Evolutionary conservation across 2,329 filamentous ascomycete species (phyloP).

Genomic region (Trichoderma breve): DNA sequence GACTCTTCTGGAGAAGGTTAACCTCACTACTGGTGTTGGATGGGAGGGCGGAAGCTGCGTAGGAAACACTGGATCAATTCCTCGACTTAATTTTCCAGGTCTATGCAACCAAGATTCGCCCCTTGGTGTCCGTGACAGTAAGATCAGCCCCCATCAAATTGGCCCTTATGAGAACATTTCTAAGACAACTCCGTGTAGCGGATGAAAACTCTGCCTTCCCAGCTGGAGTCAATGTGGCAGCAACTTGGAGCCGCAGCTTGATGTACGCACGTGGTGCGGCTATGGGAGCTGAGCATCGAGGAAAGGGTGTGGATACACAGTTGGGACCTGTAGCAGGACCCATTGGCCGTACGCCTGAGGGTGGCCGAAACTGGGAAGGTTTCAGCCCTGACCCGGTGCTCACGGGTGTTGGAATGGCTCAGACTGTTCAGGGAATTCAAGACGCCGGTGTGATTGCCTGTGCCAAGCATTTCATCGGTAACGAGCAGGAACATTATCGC

Average conservation of each 20-base stretch:
- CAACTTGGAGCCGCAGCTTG: background rate
- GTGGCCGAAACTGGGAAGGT: conserved; percentile 73
- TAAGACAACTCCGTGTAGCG: background rate
- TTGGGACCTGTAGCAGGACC: conserved; percentile 68
- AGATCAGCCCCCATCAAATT: background rate
- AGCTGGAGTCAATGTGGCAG: background rate
- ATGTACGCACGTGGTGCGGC: background rate
- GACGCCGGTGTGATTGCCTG: conserved; percentile 55
- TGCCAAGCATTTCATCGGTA: background rate
- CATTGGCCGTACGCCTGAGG: conserved; percentile 66
- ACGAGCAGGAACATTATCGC: background rate
- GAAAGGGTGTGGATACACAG: background rate
- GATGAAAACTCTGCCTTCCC: background rate
- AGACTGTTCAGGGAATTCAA: conserved; percentile 76
- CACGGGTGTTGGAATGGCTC: conserved; percentile 65
- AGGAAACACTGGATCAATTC: conserved; percentile 46
- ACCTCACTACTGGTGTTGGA: background rate
- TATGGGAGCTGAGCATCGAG: background rate
- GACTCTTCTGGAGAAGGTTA: background rate
- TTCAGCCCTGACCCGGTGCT: conserved; percentile 70
- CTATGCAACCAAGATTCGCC: conserved; percentile 7
- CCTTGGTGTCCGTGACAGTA: background rate
- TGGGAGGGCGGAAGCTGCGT: conserved; percentile 33
- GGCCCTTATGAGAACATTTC: background rate
- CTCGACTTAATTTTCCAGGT: conserved; percentile 45